Evolutionary conservation across 352 stramenopile species (phyloP), one percentile per base, ranked within the genome.

Genomic region (Phytopythium mirpurense): DNA sequence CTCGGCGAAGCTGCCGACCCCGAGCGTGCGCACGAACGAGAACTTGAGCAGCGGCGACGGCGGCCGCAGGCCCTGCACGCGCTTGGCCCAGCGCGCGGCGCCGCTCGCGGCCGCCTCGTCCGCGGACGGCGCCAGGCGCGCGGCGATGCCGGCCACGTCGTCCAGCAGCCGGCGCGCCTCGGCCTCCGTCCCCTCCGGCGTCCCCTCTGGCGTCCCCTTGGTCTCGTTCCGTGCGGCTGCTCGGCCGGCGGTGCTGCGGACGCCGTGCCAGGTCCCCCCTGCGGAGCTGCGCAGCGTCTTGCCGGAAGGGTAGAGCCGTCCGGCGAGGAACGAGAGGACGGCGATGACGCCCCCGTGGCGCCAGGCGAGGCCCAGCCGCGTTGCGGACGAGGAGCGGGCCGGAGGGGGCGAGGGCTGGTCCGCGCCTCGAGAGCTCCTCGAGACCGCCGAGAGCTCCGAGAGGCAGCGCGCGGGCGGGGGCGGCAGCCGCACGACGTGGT

Each of bases 1-100:
- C 42, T 88, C 78, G 11, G 76, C 80, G 51, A 88, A 93, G 31
- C 88, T 88, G 2, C 83, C 80, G 10, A 86, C 54, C 12, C 80
- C 80, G 2, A 93, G 60, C 23, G 81, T 83, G 4, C 65, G 58
- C 12, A 91, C 60, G 44, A 87, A 93, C 9, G 59, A 60, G 52
- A 77, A 91, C 50, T 72, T 77, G 5, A 84, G 65, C 43, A 93
- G 60, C 43, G 80, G 77, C 18, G 78, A 93, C 19, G 76, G 70
- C 14, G 72, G 23, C 11, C 68, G 45, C 11, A 90, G 61, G 23
- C 61, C 52, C 18, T 60, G 38, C 16, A 91, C 42, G 10, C 80
- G 80, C 36, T 88, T 86, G 7, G 59, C 37, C 78, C 78, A 91
- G 10, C 78, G 67, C 32, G 56, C 46, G 1, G 60, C 52, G 2